Evolutionary conservation across 2,329 filamentous ascomycete genomes (phyloP), one percentile per base, ranked within the genome.

Genomic region (Verticillium isaacii): DNA sequence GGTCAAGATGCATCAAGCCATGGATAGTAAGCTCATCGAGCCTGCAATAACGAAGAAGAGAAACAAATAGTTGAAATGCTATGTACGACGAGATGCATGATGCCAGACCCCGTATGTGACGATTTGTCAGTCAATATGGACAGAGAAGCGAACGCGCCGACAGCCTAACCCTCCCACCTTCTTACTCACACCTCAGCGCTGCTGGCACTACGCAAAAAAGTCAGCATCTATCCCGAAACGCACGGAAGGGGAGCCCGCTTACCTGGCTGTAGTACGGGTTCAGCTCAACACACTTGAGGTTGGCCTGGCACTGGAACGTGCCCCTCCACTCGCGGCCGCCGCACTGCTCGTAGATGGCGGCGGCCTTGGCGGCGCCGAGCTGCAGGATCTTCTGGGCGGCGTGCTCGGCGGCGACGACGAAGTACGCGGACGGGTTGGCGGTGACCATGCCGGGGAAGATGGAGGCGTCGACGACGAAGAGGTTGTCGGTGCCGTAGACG

Each of bases 391-490:
- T 58, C 9, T 60, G 59, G 12, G 81, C 81, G 9, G 86, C 86
- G 52, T 82, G 80, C 77, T 90, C 88, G 19, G 87, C 83, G 19
- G 82, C 85, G 39, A 86, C 79, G 70, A 90, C 86, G 66, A 90
- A 85, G 45, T 85, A 82, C 1, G 86, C 82, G 57, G 85, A 84
- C 1, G 89, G 89, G 74, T 92, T 92, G 19, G 87, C 85, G 0
- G 86, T 87, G 2, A 87, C 81, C 66, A 90, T 84, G 65, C 89
- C 88, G 0, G 89, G 88, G 75, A 90, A 89, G 68, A 91, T 87
- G 64, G 83, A 84, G 0, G 84, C 88, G 68, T 91, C 88, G 4
- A 90, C 85, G 15, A 90, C 83, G 68, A 87, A 89, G 55, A 89
- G 76, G 73, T 90, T 89, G 68, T 89, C 85, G 0, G 84, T 89